Evolutionary conservation across 2,329 filamentous ascomycete genomes (phyloP), one percentile per base, ranked within the genome.

Genomic region (Calonectria naviculata): DNA sequence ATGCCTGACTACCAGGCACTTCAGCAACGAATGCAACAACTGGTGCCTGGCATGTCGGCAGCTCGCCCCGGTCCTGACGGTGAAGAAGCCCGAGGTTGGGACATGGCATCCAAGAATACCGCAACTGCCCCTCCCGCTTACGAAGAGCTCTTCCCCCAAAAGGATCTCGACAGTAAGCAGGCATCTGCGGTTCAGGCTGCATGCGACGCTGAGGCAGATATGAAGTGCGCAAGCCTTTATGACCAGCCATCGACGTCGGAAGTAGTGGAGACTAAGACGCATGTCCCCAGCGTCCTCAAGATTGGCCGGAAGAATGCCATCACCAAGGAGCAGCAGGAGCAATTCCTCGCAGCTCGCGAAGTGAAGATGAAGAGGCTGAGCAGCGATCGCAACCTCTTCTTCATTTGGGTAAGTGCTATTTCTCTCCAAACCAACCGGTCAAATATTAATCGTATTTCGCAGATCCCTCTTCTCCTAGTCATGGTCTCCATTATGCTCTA

Each of bases 1-100:
- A 88, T 94, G 79, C 88, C 92, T 13, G 92, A 93, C 75, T 95
- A 95, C 79, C 93, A 95, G 80, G 90, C 90, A 1, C 79, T 91
- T 21, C 87, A 87, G 73, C 84, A 73, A 90, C 92, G 63, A 34
- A 92, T 95, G 74, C 93, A 91, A 70, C 92, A 93, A 56, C 83
- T 95, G 38, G 91, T 95, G 75, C 92, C 93, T n/a, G 89, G 92
- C 73, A 90, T 91, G 78, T 85, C 85, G 64, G 84, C 83, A 28
- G 81, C 85, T 38, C 85, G 88, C 60, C 88, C 90, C 6, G 88
- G 84, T 24, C 85, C 87, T 2, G 82, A 86, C 6, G 83, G 79
- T 19, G 82, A 83, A 70, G 81, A 58, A 73, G 81, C 44, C 75
- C 87, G 88, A 71, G 94, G 93, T 92, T 94, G 91, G 89, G 91